phyloP scores from a whole-genome alignment of 345 rosid species.

The Xanthoceras sorbifolium region DNA sequence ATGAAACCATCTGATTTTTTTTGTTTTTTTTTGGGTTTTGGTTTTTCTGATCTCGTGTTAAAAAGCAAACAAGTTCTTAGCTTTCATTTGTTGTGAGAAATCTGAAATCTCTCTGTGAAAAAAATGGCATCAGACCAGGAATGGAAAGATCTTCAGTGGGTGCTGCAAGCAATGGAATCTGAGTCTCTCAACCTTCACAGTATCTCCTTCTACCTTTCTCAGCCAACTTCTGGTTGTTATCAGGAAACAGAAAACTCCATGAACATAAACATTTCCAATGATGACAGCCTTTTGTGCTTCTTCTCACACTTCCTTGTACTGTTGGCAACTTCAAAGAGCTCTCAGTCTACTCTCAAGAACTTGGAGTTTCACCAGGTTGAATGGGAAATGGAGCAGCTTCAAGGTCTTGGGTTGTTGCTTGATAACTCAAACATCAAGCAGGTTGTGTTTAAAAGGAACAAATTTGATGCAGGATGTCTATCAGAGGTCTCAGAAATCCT shows the following conservation, averaged over 20 bases:
- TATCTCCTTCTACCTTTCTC: slow-evolving; percentile 63
- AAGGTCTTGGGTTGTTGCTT: slow-evolving; percentile 55
- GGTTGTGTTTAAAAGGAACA: slow-evolving; percentile 58
- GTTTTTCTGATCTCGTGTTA: neutral
- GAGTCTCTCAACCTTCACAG: slow-evolving; percentile 54
- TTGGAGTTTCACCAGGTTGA: slow-evolving; percentile 65
- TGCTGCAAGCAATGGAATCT: slow-evolving; percentile 55
- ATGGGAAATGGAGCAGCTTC: slow-evolving; percentile 64
- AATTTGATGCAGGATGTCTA: slow-evolving; percentile 53
- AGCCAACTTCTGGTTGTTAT: slow-evolving; percentile 55
- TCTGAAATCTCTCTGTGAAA: neutral
- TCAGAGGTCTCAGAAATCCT: slow-evolving; percentile 55
- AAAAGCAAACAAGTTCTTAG: slow-evolving; percentile 2
- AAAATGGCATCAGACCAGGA: slow-evolving; percentile 63
- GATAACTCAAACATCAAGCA: slow-evolving; percentile 62
- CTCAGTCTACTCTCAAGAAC: slow-evolving; percentile 46
- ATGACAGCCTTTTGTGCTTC: slow-evolving; percentile 40
- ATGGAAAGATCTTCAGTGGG: slow-evolving; percentile 62
- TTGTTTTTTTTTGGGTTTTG: no score
- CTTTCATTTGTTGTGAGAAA: neutral
- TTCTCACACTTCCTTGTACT: slow-evolving; percentile 58
- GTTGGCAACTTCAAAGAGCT: slow-evolving; percentile 45
- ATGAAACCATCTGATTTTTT: neutral
- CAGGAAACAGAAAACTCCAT: slow-evolving; percentile 67
- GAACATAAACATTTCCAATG: slow-evolving; percentile 55